phyloP scores from a whole-genome alignment of 768 basidiomycete species.

The Ephemerocybe angulata region DNA sequence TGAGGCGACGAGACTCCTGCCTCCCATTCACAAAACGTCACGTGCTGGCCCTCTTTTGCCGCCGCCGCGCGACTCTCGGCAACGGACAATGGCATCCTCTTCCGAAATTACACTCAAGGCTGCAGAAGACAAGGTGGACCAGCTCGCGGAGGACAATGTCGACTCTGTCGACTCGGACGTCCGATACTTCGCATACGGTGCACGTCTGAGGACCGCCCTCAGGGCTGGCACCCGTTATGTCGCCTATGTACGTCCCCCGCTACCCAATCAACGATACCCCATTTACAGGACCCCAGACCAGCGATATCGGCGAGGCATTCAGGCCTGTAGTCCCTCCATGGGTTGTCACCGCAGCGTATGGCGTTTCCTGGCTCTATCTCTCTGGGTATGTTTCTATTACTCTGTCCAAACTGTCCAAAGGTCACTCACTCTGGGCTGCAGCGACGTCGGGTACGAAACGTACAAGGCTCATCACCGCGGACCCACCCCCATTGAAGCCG shows the following conservation, averaged over 20 bases:
- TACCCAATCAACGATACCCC: conserved; percentile 1
- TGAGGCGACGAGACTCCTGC: not conserved
- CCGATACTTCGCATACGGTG: conserved; percentile 74
- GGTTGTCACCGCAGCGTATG: conserved; percentile 74
- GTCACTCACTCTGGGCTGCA: conserved; percentile 15
- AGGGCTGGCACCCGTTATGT: conserved; percentile 68
- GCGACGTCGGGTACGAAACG: conserved; percentile 77
- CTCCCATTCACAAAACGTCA: not conserved
- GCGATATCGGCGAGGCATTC: conserved; percentile 82
- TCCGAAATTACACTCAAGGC: conserved; percentile 34
- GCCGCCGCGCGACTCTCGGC: conserved; percentile 1
- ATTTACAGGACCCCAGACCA: conserved; percentile 48
- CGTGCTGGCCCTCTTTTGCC: not conserved
- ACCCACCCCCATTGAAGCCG: conserved; percentile 63
- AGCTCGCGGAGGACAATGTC: conserved; percentile 59
- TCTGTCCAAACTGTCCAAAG: conserved; percentile 2
- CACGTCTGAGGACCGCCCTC: conserved; percentile 72
- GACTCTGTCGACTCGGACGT: conserved; percentile 66
- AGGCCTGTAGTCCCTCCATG: conserved; percentile 72
- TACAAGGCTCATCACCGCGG: conserved; percentile 72
- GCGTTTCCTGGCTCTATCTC: conserved; percentile 79
- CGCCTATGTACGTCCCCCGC: conserved; percentile 57
- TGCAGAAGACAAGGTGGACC: conserved; percentile 48
- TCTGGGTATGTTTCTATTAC: conserved; percentile 36
- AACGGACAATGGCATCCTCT: conserved; percentile 12